Evolutionary conservation across 2,329 filamentous ascomycete genomes (phyloP).

Genomic region (Whalleya microplaca): DNA sequence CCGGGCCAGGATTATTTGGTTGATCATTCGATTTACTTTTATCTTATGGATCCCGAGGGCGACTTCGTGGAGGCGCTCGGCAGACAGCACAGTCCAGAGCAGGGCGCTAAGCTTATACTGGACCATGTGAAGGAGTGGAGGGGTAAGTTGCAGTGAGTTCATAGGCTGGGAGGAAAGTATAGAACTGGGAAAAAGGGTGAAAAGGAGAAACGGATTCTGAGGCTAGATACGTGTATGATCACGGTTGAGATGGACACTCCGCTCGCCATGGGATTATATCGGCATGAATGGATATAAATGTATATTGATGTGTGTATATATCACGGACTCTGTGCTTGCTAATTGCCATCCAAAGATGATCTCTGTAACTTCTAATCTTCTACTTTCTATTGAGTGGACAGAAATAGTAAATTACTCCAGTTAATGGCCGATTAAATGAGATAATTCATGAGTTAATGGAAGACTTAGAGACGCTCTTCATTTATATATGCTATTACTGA

Average conservation of each 20-base stretch:
- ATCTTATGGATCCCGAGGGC: constrained; percentile 97
- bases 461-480: background rate
- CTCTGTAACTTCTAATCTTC: too few species aligned
- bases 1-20: constrained; percentile 96
- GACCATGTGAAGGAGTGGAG: constrained; percentile 76
- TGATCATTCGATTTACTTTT: constrained; percentile 99
- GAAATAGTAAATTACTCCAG: too few species aligned
- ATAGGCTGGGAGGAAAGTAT: too few species aligned
- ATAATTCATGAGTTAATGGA: background rate
- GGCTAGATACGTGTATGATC: background rate
- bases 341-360: too few species aligned
- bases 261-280: background rate
- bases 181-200: constrained; percentile 8
- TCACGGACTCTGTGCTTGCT: too few species aligned
- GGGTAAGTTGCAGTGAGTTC: too few species aligned
- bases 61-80: constrained; percentile 98
- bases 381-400: too few species aligned
- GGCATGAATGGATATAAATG: background rate
- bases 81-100: constrained; percentile 87
- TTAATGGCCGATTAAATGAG: background rate
- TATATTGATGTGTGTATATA: background rate
- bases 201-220: background rate
- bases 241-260: background rate
- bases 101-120: constrained; percentile 80
- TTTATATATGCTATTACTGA: too few species aligned